Evolutionary conservation across 129 eudicot species (phyloP).

Genomic region (Mikania micrantha): DNA sequence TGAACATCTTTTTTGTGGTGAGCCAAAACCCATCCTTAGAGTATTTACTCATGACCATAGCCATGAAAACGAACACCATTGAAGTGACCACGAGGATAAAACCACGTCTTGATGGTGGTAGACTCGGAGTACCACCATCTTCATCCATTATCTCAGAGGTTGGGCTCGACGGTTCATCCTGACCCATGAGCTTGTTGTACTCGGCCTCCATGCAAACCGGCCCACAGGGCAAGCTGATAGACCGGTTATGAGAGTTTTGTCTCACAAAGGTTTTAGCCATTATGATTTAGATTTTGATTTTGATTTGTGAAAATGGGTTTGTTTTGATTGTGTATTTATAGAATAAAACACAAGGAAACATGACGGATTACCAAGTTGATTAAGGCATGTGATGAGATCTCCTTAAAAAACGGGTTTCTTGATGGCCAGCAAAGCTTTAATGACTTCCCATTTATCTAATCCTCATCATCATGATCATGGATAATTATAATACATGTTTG

Average conservation of each 20-base stretch:
- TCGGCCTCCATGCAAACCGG: slow-evolving; percentile 33
- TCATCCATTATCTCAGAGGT: slow-evolving; percentile 29
- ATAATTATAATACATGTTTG: not conserved
- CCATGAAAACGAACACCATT: slow-evolving; percentile 23
- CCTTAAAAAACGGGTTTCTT: slow-evolving; percentile 31
- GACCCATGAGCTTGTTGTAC: slow-evolving; percentile 35
- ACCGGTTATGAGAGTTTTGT: slow-evolving; percentile 33
- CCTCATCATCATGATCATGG: not conserved
- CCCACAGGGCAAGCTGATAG: slow-evolving; percentile 35
- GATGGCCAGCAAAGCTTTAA: slow-evolving; percentile 30
- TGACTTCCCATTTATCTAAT: slow-evolving; percentile 21
- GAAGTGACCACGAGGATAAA: slow-evolving; percentile 2
- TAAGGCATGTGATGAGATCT: slow-evolving; percentile 39
- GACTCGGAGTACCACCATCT: slow-evolving; percentile 2
- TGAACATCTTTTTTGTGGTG: slow-evolving; percentile 14
- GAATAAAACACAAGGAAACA: slow-evolving; percentile 27
- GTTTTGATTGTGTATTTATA: slow-evolving; percentile 10
- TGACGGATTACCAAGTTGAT: slow-evolving; percentile 30
- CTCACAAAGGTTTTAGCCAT: slow-evolving; percentile 30
- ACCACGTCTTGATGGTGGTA: slow-evolving; percentile 17
- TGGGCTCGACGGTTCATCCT: slow-evolving; percentile 28
- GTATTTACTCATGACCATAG: slow-evolving; percentile 21
- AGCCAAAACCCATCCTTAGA: slow-evolving; percentile 28
- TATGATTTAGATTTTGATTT: slow-evolving; percentile 14
- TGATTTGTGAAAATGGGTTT: slow-evolving; percentile 14